Evolutionary conservation across 441 rosid species (phyloP), one percentile per base, ranked within the genome.

Genomic region (Bocquillonia castaneifolia): DNA sequence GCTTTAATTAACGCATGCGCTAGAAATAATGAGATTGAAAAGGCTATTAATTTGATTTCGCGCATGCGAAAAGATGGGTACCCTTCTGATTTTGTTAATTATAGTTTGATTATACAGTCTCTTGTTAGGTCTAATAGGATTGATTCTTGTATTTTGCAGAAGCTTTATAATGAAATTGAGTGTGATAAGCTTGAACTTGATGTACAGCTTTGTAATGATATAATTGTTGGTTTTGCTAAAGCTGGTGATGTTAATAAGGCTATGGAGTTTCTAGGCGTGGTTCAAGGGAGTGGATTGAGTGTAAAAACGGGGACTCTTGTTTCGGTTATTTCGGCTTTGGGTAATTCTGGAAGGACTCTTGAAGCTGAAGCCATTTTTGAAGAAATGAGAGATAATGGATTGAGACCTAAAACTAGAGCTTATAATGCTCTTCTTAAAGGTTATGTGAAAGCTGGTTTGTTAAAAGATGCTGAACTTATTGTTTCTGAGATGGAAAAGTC

Each of bases 301-400:
- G 77, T 78, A 0, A 88, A 83, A 75, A 82, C 93, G 0, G 80
- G 80, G 1, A 90, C 94, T 20, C 79, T 92, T 3, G 91, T 85
- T 45, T 81, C 90, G 0, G 77, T 92, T n/a, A 79, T 94, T 0
- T 81, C 85, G 2, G 86, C 91, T 0, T 74, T 94, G 76, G 89
- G 97, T 29, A 78, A 76, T 71, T 81, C 74, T 0, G 93, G 92
- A 15, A 81, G 96, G 82, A 83, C 83, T 37, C 61, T 58, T 6
- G 99, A 92, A 79, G 99, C 98, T 6, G 99, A 94, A 73, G 97
- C 96, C 63, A 75, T 94, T 83, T 94, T 94, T 36, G 98, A 90
- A 79, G 98, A 94, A 81, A 74, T 95, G 86, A 86, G 79, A 74
- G 93, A 78, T 48, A 86, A 90, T 42, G 96, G 97, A 40, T 60